Base-by-base conservation (phyloP, 345 rosid species). In the Euclidium syriacum region DNA sequence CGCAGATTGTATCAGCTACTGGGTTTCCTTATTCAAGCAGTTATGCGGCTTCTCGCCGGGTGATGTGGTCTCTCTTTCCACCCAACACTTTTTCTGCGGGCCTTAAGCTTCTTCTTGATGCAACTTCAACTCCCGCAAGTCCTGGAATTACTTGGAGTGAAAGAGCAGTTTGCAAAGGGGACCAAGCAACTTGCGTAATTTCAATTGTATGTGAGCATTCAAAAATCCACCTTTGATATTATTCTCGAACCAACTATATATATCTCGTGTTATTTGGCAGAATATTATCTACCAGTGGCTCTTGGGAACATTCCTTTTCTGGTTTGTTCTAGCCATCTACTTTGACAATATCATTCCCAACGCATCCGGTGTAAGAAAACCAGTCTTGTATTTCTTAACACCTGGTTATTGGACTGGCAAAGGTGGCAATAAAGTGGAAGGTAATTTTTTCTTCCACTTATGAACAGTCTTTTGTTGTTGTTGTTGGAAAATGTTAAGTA, bases 361-460 rank as follows among this genome's bases (percentile, higher is more conserved):
- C 58, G 84, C 87, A 3, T 82, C 82, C 11, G 94, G 95, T 64
- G 82, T 85, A 49, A 84, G 96, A 72, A 92, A 83, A 74, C 70
- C 96, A 30, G 5, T 76, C 23, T 75, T 83, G 71, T 92, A 87
- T 76, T 87, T 92, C 77, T 66, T 92, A 14, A 81, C 76, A 27
- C 95, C 87, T 18, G 84, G 87, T 26, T 87, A 82, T 66, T 89
- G 98, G 98, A 86, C 86, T 0, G 96, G 95, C 67, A 89, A 65
- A 74, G 95, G 94, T 62, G 95, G 98, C 73, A 73, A 64, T 76
- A 80, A 76, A 65, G 82, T 72, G 25, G 65, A 77, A 89, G 96
- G 96, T 87, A 71, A n/a, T 68, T 25, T 44, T 19, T 52, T n/a
- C 61, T 73, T 39, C n/a, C n/a, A n/a, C n/a, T n/a, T n/a, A n/a